Percentiles rank a stretch among this genome's conserved stretches.
phyloP scores from a whole-genome alignment of 208 protist species.

The Acanthamoeba quina region DNA sequence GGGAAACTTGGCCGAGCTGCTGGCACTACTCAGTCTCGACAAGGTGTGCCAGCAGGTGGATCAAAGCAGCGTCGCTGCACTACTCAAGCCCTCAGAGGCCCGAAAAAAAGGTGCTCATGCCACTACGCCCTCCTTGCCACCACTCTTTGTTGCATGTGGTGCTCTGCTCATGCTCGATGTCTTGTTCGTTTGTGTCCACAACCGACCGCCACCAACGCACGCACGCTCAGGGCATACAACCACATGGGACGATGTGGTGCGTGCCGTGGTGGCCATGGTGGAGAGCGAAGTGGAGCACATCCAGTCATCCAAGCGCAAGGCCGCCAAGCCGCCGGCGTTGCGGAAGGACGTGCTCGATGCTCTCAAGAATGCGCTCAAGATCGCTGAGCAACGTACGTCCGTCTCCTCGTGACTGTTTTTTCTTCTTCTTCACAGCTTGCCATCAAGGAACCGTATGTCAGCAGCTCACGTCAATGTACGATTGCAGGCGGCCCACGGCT shows the following conservation, averaged over 20 bases:
- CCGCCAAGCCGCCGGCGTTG: neutral
- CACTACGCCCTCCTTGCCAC: neutral
- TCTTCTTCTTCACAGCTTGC: neutral
- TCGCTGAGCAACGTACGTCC: constrained; percentile 43
- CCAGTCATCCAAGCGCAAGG: constrained; percentile 25
- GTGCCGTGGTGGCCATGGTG: constrained; percentile 19
- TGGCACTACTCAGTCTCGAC: constrained; percentile 47
- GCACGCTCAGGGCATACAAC: neutral
- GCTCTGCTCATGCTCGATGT: neutral
- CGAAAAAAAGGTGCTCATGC: neutral
- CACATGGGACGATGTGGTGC: constrained; percentile 54
- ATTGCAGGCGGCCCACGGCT: constrained; percentile 18
- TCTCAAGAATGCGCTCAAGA: neutral
- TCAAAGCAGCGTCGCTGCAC: neutral
- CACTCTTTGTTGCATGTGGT: neutral
- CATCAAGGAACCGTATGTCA: too few species aligned
- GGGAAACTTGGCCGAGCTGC: constrained; percentile 12
- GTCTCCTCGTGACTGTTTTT: neutral
- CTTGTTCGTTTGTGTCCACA: too few species aligned
- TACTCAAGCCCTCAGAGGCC: neutral
- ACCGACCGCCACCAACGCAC: too few species aligned
- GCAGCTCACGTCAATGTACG: neutral
- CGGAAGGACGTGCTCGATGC: constrained; percentile 30
- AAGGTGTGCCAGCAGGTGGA: constrained; percentile 62
- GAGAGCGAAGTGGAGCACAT: constrained; percentile 30